A percentile compares a stretch with the other conserved stretches of the same genome.
These are phyloP conservation scores for Trametes elegans DNA, from an alignment of 768 basidiomycete genomes.

Conservation along the genomic window DNA sequence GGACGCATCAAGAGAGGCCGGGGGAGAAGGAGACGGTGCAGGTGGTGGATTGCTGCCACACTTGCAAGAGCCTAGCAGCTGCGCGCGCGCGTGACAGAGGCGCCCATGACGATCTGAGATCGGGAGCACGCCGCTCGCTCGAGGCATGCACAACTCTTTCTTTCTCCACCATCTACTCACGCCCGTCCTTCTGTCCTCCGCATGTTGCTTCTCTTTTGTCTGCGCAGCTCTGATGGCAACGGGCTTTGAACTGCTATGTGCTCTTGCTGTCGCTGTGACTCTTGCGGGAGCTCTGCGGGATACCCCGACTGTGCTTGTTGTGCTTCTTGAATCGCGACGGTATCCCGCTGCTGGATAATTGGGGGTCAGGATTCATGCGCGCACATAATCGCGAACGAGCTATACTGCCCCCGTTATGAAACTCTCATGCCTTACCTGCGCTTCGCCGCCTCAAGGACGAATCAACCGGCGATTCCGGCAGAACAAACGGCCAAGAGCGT, in stretches of 20 bases:
- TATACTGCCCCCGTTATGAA: neutral
- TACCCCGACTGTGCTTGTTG: too few species aligned
- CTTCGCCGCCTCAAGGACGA: neutral
- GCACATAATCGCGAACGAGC: too few species aligned
- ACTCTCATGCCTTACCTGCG: neutral
- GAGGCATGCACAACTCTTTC: neutral
- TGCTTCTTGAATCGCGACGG: too few species aligned
- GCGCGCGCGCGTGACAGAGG: neutral
- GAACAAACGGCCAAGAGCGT: constrained; percentile 16
- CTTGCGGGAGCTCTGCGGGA: too few species aligned
- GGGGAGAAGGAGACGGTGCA: too few species aligned
- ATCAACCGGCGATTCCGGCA: neutral
- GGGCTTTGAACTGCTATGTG: too few species aligned
- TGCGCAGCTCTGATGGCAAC: neutral
- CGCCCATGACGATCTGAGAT: constrained; percentile 14
- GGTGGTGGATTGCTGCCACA: too few species aligned
- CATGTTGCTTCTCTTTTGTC: neutral
- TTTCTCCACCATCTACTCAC: constrained; percentile 4
- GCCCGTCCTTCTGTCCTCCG: neutral
- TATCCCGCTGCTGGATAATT: too few species aligned
- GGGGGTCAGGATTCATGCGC: too few species aligned
- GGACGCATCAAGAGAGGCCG: neutral
- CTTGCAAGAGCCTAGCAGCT: too few species aligned
- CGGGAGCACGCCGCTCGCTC: neutral
- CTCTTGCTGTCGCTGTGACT: neutral